A percentile compares a stretch with the other conserved stretches of the same genome.
These are phyloP conservation scores for Boletus pseudo-olivaceus DNA, from an alignment of 768 basidiomycete species.

Conservation along the genomic window DNA sequence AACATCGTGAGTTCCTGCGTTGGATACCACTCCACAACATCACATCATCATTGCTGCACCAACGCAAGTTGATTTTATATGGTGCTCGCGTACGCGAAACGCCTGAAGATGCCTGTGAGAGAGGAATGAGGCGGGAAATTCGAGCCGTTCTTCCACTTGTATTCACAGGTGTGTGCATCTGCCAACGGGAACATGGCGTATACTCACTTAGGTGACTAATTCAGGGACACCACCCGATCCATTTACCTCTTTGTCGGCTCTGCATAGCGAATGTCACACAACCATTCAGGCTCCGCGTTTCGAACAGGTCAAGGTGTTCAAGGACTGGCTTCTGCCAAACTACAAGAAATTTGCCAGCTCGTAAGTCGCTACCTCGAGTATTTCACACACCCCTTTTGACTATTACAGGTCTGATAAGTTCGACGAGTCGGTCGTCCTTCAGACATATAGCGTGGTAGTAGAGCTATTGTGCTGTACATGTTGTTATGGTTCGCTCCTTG, in stretches of 20 bases:
- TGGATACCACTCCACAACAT: conserved; percentile 69
- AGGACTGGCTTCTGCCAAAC: conserved; percentile 72
- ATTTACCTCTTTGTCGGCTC: conserved; percentile 35
- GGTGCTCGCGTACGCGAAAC: conserved; percentile 66
- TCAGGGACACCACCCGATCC: conserved; percentile 32
- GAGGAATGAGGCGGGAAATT: conserved; percentile 68
- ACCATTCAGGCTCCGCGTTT: conserved; percentile 59
- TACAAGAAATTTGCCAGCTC: conserved; percentile 50
- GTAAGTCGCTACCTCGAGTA: conserved; percentile 32
- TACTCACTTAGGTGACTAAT: conserved; percentile 10
- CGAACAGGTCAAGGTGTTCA: conserved; percentile 69
- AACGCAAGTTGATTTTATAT: conserved; percentile 67
- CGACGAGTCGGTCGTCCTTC: conserved; percentile 40
- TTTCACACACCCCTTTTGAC: not conserved
- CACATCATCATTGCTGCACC: conserved; percentile 56
- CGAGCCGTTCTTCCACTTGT: conserved; percentile 60
- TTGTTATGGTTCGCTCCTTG: conserved; percentile 67
- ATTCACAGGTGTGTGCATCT: conserved; percentile 51
- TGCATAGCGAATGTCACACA: conserved; percentile 43
- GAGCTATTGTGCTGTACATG: conserved; percentile 59
- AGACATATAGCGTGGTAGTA: conserved; percentile 53
- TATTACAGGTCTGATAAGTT: conserved; percentile 25
- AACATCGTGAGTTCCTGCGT: conserved; percentile 65
- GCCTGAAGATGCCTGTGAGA: conserved; percentile 67
- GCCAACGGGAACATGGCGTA: not conserved